phyloP scores from a whole-genome alignment of 192 early-diverging fungal species.

The Gryganskiella cystojenkinii region DNA sequence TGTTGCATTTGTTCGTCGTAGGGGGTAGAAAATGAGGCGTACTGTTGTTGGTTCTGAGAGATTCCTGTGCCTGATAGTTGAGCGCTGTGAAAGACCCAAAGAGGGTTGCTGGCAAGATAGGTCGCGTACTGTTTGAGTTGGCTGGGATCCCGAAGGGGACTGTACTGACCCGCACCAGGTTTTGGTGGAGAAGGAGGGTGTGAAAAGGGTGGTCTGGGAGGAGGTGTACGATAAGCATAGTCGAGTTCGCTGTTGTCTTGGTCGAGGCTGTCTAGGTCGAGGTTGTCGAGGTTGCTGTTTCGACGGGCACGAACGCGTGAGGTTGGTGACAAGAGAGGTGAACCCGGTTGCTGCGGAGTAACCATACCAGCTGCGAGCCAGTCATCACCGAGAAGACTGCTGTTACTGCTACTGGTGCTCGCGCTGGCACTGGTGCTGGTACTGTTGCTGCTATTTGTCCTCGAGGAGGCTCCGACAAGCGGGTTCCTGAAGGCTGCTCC shows the following conservation, averaged over 20 bases:
- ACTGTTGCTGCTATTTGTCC: neutral
- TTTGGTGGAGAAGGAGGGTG: slow-evolving; percentile 24
- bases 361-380: neutral
- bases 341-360: too few relatives aligned
- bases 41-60: neutral
- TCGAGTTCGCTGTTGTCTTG: too few relatives aligned
- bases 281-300: too few relatives aligned
- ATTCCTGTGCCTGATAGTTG: neutral
- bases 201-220: slow-evolving; percentile 12
- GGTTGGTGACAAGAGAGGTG: too few relatives aligned
- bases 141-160: neutral
- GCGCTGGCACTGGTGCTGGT: neutral
- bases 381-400: neutral
- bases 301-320: too few relatives aligned
- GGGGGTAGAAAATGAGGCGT: too few relatives aligned
- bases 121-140: too few relatives aligned
- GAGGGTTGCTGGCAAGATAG: too few relatives aligned
- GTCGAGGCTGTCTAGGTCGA: too few relatives aligned
- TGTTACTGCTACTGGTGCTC: too few relatives aligned
- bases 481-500: too few relatives aligned
- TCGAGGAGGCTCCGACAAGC: neutral
- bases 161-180: neutral
- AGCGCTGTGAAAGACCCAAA: neutral
- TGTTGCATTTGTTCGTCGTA: neutral
- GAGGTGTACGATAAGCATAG: slow-evolving; percentile 11